phyloP scores from a whole-genome alignment of 495 filamentous ascomycete genomes.

The Neurospora hispaniola region DNA sequence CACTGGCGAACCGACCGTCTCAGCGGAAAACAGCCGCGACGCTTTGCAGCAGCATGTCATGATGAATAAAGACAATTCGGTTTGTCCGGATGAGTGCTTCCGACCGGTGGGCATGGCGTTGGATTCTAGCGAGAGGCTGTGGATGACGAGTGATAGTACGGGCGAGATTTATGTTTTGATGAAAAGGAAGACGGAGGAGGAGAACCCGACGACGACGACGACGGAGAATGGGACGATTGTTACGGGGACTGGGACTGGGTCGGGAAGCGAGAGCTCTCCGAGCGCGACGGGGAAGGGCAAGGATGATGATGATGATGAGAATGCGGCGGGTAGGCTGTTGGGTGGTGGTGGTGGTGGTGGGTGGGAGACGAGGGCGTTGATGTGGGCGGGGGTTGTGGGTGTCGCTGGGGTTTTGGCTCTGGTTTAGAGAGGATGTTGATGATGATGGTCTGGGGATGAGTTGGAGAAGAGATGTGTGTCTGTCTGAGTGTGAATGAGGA shows the following conservation, averaged over 20 bases:
- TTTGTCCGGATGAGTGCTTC: conserved; percentile 40
- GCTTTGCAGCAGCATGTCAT: conserved; percentile 38
- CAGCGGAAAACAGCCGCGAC: conserved; percentile 21
- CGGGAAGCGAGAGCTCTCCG: neutral
- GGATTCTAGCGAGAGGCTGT: conserved; percentile 34
- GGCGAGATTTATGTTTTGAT: conserved; percentile 42
- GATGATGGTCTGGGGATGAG: neutral
- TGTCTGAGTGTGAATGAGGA: neutral
- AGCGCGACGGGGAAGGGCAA: neutral
- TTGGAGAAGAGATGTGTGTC: neutral
- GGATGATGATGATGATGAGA: neutral
- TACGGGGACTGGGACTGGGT: neutral
- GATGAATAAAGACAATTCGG: conserved; percentile 29
- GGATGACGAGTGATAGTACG: conserved; percentile 37
- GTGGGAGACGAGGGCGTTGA: conserved; percentile 1
- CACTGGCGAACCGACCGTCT: conserved; percentile 29
- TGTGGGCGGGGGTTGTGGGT: neutral
- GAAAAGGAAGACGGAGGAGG: neutral
- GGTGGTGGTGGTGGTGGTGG: neutral
- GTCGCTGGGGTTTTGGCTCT: neutral
- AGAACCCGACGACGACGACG: neutral
- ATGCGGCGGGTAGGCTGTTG: neutral
- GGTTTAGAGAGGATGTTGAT: neutral
- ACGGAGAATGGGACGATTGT: conserved; percentile 13
- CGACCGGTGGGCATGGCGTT: conserved; percentile 39